Evolutionary conservation across 176 grass and related monocot genomes (phyloP), one percentile per base, ranked within the genome.

Genomic region (Zoysia japonica): DNA sequence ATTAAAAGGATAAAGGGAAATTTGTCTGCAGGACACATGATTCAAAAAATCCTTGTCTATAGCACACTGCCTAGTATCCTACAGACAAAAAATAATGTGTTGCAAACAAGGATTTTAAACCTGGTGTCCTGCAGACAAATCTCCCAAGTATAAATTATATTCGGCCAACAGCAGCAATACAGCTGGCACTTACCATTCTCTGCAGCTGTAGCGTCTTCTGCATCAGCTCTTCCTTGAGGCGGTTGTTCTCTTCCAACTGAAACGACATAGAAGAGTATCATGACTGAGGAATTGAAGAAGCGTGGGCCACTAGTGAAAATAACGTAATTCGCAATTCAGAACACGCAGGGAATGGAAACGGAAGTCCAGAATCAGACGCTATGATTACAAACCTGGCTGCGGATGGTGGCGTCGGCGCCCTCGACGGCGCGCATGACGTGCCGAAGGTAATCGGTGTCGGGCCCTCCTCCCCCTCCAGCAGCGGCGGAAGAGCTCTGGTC

Each of bases 401-500:
- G 89, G 75, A 98, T 93, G 55, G 92, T 89, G 72, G 79, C 80
- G 75, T 93, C 95, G n/a, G 92, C 95, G 61, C 85, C 85, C 74
- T 97, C 87, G 17, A 97, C 83, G 13, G 92, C 90, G 78, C 74
- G 87, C 70, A 98, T 91, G 48, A 91, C 86, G 68, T 89, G 79
- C 76, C 65, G 55, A 28, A 94, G 73, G 77, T 83, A 40, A 19
- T 74, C 68, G 7, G 71, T 2, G 47, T 6, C 60, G 37, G 42
- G 36, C 1, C 45, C 61, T 12, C 63, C 85, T 15, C 3, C 51
- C 15, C 51, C 51, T 53, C 51, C 3, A 60, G 62, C n/a, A 11
- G 46, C 70, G 14, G 61, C 16, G 35, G 62, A 36, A 40, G 39
- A 17, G 77, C 40, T 35, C 50, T 68, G 77, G 77, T 79, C 77